phyloP scores from a whole-genome alignment of 2,329 filamentous ascomycete species.

The Nigrospora sphaerica region DNA sequence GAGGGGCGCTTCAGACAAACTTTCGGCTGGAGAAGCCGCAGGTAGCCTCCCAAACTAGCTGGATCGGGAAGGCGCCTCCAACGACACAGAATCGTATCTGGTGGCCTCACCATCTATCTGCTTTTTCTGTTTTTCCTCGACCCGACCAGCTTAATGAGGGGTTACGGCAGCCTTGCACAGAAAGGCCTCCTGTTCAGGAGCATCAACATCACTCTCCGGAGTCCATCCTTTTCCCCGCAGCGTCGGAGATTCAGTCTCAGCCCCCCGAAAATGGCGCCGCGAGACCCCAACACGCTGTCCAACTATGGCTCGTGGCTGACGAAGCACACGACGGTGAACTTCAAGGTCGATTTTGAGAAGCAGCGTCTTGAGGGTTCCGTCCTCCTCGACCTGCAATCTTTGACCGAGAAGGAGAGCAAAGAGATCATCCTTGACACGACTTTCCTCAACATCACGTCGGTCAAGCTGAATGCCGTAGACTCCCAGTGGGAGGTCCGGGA shows the following conservation, averaged over 20 bases:
- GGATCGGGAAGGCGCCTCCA: no score
- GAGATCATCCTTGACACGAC: conserved; percentile 88
- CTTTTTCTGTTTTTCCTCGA: background rate
- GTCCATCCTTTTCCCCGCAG: conserved; percentile 11
- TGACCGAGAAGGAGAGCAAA: conserved; percentile 63
- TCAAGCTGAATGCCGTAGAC: conserved; percentile 60
- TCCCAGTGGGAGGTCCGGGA: conserved; percentile 64
- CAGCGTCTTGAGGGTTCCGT: conserved; percentile 74
- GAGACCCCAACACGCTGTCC: conserved; percentile 84
- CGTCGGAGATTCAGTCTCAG: conserved; percentile 8
- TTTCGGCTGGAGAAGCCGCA: no score
- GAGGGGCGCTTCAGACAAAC: no score
- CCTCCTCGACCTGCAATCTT: conserved; percentile 66
- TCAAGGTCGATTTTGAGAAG: conserved; percentile 77
- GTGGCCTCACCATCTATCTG: background rate
- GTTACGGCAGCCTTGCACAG: conserved; percentile 14
- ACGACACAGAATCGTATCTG: background rate
- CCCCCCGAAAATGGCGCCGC: conserved; percentile 28
- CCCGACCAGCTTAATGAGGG: conserved; percentile 15
- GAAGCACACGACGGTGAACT: conserved; percentile 72
- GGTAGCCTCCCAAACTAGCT: no score
- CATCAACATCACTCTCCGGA: conserved; percentile 19
- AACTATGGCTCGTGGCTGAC: conserved; percentile 89
- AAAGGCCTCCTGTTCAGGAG: conserved; percentile 18
- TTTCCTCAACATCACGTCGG: conserved; percentile 64